Percentiles rank a stretch among this genome's conserved stretches.
Conservation (phyloP, 805 yeast genomes). For the Barnettozyma sucrosica region DNA sequence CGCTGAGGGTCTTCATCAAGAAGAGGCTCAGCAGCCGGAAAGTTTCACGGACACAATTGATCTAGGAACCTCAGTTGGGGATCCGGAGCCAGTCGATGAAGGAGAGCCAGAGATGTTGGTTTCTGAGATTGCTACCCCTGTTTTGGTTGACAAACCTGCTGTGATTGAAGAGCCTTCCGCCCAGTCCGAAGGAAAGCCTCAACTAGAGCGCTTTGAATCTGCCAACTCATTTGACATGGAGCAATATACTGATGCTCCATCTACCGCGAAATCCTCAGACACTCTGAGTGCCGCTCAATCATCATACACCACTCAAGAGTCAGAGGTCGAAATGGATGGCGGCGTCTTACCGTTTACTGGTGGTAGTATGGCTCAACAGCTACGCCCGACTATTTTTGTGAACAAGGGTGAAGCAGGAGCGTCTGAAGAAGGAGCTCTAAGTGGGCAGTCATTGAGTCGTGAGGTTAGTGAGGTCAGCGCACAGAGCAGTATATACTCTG, state of each 20-base stretch:
- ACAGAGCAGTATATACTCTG: slow-evolving; percentile 12
- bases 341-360: background rate
- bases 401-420: slow-evolving; percentile 8
- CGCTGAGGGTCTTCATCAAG: background rate
- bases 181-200: background rate
- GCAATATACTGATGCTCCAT: slow-evolving; percentile 19
- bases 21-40: slow-evolving; percentile 9
- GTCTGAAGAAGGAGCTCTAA: background rate
- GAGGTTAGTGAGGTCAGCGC: slow-evolving; percentile 4
- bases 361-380: slow-evolving; percentile 39
- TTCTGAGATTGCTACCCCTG: background rate
- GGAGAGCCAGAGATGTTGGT: background rate
- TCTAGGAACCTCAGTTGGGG: background rate
- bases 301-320: slow-evolving; percentile 18
- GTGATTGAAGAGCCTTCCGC: background rate
- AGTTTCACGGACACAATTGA: background rate
- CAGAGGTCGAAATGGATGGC: slow-evolving; percentile 10
- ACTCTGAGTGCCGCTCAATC: slow-evolving; percentile 16
- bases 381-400: slow-evolving; percentile 35
- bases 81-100: background rate
- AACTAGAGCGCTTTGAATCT: background rate
- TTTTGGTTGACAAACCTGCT: background rate
- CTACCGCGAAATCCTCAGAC: slow-evolving; percentile 23
- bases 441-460: background rate
- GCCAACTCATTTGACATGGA: slow-evolving; percentile 6